Base-by-base conservation (phyloP, 164 flowering plant species). In the Litsea cubeba region DNA sequence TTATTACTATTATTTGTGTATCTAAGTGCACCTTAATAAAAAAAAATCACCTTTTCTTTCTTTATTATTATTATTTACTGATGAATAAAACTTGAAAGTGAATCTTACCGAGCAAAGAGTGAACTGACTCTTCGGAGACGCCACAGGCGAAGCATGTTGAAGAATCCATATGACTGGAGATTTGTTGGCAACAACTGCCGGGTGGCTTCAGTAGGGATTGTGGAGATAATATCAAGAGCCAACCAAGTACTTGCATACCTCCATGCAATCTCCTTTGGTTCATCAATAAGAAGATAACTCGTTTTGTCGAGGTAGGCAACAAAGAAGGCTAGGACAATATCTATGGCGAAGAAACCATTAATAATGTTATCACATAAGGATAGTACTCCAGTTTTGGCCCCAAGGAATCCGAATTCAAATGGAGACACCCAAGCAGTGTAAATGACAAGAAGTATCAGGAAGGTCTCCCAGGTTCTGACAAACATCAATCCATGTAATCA, bases 101-200 rank as follows among this genome's bases (percentile, higher is more conserved):
- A 40, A 20, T 22, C 40, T 20, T 83, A 93, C 99, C 94, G 82
- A 24, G 97, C 83, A 79, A 95, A 95, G 28, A 92, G 76, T 46
- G 92, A 81, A 77, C 97, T 87, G 67, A 95, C 98, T 86, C 99
- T 85, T 62, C 97, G 82, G 28, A 95, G 94, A 79, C 99, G 97
- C 99, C 99, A 95, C 1, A 95, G 88, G 22, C 99, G 92, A 78
- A 95, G 97, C 98, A 95, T 92, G 81, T 89, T 92, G 83, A 87
- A 90, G 35, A 91, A 74, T 23, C 95, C 99, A 82, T 89, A 92
- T 0, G 85, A 66, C 5, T 60, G 78, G 15, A 88, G 70, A 22
- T 81, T 77, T 8, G 77, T 22, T 2, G 97, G 92, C n/a, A 86
- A 80, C 28, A 93, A 81, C 77, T 83, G 87, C 40, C 69, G 65